Conservation (phyloP, 345 rosid genomes). For the Geranium brycei region DNA sequence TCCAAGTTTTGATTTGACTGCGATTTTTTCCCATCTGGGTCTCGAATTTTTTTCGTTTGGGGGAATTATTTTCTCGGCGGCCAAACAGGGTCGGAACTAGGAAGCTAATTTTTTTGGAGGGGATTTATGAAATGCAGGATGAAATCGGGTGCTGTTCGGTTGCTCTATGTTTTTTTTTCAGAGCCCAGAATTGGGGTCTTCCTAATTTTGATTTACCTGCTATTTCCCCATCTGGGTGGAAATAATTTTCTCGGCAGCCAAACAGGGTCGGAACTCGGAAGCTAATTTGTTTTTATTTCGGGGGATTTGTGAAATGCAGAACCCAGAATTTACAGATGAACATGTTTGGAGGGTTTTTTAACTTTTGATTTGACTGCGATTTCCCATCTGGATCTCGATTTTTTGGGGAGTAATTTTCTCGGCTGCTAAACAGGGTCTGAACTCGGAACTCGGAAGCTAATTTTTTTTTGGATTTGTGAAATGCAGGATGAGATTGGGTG, state of each 20-base stretch:
- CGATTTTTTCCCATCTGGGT: not conserved
- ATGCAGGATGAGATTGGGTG: constrained; percentile 47
- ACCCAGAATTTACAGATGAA: not conserved
- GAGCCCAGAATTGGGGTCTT: no score
- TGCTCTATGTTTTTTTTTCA: no score
- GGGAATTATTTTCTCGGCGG: not conserved
- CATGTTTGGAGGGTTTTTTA: not conserved
- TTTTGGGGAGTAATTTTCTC: not conserved
- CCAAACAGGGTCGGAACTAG: not conserved
- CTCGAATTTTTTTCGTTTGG: no score
- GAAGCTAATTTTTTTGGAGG: not conserved
- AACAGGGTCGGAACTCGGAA: not conserved
- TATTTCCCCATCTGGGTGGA: not conserved
- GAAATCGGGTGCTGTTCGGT: constrained; percentile 36
- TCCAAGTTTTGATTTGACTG: not conserved
- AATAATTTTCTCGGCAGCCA: not conserved
- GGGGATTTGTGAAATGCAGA: not conserved
- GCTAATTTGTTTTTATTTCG: no score
- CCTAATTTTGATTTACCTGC: not conserved
- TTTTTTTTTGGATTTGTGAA: not conserved
- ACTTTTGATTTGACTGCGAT: not conserved
- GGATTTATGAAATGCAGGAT: constrained; percentile 25
- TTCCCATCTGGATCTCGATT: not conserved
- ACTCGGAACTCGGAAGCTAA: no score
- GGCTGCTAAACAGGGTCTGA: not conserved